Base-by-base conservation (phyloP, 2,329 filamentous ascomycete genomes). In the Nemania sp. region DNA sequence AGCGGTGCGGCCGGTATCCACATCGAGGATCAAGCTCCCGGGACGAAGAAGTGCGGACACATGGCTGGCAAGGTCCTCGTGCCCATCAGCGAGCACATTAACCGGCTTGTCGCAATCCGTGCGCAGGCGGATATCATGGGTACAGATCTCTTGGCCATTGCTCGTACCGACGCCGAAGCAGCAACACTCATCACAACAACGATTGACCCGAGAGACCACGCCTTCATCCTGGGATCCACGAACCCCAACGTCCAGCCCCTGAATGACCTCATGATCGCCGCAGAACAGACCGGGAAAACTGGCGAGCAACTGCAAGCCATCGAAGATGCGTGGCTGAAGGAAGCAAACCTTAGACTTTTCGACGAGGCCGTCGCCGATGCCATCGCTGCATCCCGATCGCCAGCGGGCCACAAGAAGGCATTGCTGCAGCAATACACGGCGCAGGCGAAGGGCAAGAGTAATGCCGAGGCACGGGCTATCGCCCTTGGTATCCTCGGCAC, bases 91-190 rank as follows among this genome's bases (percentile, higher is more conserved):
- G 95, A 99, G 81, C 95, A 99, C 81, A 97, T 98, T 80, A 98
- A 97, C 82, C 90, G 95, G 57, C 84, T 99, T 56, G 92, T 99
- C 52, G 93, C 95, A 69, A 98, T 99, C 76, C 90, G 95, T 62
- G 94, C 95, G 4, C 95, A 99, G 79, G 94, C 95, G 69, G 95
- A 99, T 75, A 98, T 99, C 73, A 98, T 99, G 95, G 95, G 91
- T 66, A 84, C 87, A 64, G 92, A 99, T 73, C 88, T 99, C 64
- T 80, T 99, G 40, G 91, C 92, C 68, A 87, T 99, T 67, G 95
- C 95, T 55, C 90, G 95, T 72, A 99, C 95, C 60, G 95, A 99
- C 78, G 96, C 95, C 69, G 95, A 99, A 82, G 95, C 95, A 55
- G 95, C 95, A 35, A 99, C 95, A 4, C 88, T 99, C 71, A 96